phyloP scores from a whole-genome alignment of 2,329 filamentous ascomycete genomes.

The Periglandula ipomoeae region DNA sequence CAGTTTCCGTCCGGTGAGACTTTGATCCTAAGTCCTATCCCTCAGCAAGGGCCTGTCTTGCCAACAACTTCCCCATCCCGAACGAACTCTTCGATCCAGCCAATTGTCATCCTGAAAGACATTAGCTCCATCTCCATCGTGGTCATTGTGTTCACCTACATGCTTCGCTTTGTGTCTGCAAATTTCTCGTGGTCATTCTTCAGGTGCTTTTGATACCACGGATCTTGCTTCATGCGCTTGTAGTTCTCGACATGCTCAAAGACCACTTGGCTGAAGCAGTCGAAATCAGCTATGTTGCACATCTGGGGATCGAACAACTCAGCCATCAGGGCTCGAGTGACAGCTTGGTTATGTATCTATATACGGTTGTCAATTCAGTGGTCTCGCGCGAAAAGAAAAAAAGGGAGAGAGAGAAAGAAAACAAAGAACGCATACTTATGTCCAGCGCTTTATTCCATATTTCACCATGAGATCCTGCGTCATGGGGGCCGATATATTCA shows the following conservation, averaged over 20 bases:
- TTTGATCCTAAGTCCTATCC: not conserved
- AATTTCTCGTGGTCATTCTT: constrained; percentile 38
- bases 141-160: constrained; percentile 4
- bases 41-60: not conserved
- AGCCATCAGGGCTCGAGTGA: constrained; percentile 24
- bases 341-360: constrained; percentile 31
- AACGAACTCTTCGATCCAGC: constrained; percentile 34
- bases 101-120: constrained; percentile 32
- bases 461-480: constrained; percentile 39
- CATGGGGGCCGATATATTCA: constrained; percentile 34
- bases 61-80: constrained; percentile 25
- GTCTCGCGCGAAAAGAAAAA: no score
- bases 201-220: constrained; percentile 36
- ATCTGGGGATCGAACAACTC: constrained; percentile 34
- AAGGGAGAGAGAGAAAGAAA: no score
- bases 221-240: constrained; percentile 38
- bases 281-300: constrained; percentile 36
- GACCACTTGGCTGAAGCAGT: constrained; percentile 40
- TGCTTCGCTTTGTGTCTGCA: constrained; percentile 37
- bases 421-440: constrained; percentile 24
- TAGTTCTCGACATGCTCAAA: constrained; percentile 36
- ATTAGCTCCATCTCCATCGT: not conserved
- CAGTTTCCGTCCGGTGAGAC: no score
- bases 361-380: no score
- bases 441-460: constrained; percentile 38